These are phyloP conservation scores for Cladosporium sp. DNA, from an alignment of 2,329 filamentous ascomycete genomes.

Conservation along the genomic window DNA sequence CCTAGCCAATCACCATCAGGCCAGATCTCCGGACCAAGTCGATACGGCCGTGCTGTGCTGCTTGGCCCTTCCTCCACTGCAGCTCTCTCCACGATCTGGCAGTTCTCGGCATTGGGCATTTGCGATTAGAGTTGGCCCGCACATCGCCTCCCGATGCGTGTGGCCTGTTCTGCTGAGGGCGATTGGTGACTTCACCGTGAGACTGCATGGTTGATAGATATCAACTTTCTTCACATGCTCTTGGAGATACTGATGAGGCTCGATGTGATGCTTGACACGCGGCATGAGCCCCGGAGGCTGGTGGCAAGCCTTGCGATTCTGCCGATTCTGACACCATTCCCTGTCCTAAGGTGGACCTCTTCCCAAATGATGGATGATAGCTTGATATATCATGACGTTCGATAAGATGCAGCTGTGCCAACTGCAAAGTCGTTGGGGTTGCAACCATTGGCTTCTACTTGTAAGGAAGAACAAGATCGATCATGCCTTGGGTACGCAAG, in stretches of 20 bases:
- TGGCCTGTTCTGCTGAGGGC: background rate
- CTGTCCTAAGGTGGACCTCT: background rate
- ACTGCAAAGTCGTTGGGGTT: background rate
- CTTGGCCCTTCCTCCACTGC: background rate
- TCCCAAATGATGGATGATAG: background rate
- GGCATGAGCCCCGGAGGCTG: background rate
- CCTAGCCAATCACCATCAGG: slow-evolving; percentile 9
- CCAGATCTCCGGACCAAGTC: slow-evolving; percentile 9
- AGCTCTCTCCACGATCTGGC: slow-evolving; percentile 18
- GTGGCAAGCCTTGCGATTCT: background rate
- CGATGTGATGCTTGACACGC: background rate
- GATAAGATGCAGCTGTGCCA: background rate
- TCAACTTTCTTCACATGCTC: slow-evolving; percentile 11
- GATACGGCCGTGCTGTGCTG: slow-evolving; percentile 6
- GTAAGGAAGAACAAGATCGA: background rate
- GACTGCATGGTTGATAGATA: background rate
- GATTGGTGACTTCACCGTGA: slow-evolving; percentile 7
- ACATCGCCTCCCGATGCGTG: slow-evolving; percentile 12
- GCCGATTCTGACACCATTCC: background rate
- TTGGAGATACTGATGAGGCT: background rate
- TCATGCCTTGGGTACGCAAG: background rate
- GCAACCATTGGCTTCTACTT: background rate
- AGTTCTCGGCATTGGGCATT: background rate
- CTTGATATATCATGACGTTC: background rate
- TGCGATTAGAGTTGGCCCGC: slow-evolving; percentile 16